Base-by-base conservation (phyloP, 2,329 filamentous ascomycete species). In the Sporothrix phasma region DNA sequence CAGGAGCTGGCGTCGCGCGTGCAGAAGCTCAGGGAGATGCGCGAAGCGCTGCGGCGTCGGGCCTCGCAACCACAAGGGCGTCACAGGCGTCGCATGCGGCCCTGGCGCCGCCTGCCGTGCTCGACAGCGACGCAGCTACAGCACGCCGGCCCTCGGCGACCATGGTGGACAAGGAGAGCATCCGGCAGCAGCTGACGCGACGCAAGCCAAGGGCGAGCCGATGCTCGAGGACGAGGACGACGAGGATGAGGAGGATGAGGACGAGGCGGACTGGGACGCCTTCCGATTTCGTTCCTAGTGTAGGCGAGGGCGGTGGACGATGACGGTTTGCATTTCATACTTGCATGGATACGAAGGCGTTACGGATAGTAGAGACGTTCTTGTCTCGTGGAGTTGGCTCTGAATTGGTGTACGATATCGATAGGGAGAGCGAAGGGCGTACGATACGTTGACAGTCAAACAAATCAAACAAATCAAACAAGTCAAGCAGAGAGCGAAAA, bases 1-100 rank as follows among this genome's bases (percentile, higher is more conserved):
- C 87, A 89, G 71, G 84, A 86, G 71, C 80, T 93, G 53, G 90
- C 93, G 73, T 83, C 84, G 61, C 82, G 89, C 6, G 87, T 93
- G 13, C 79, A 80, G 65, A 81, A 79, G 66, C 74, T 93, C 62
- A 88, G 89, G 72, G 85, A 89, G 71, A 85, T 84, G 73, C 79
- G 89, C 54, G 89, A 92, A 71, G 84, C 85, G 63, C 72, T 92
- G 66, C 79, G 84, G 53, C 70, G 77, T 69, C 70, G 79, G 31
- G n/a, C 51, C 2, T 22, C 67, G 70, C 58, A 67, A 69, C 39
- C 19, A 13, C 7, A n/a, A 3, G 13, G 22, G 41, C 37, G 49
- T 7, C 26, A 39, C 34, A 17, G 22, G 10, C 19, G 5, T 29
- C 41, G 37, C 7, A 5, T 7, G 34, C 17, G 13, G 7, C 17